Conservation (phyloP, 2,329 filamentous ascomycete species). For the Incumbomyces delicatus region DNA sequence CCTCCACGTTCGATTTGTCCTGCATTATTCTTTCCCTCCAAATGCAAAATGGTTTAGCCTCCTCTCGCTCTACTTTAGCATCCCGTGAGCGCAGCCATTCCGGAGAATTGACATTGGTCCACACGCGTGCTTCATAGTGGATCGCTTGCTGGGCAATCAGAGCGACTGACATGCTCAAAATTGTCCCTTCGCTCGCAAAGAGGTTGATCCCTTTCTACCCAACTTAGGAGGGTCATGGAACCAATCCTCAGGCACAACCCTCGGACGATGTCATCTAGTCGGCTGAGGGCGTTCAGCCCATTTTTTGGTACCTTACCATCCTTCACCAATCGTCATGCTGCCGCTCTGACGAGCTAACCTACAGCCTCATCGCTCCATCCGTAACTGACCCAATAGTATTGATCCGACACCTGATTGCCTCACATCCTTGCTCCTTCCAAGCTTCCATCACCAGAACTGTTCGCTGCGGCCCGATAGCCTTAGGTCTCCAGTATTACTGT, state of each 20-base stretch:
- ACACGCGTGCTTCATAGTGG: too few species aligned
- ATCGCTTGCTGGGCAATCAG: not conserved
- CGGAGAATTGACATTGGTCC: too few species aligned
- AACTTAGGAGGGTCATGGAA: not conserved
- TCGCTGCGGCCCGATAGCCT: constrained; percentile 1
- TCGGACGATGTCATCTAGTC: constrained; percentile 1
- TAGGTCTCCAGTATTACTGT: constrained; percentile 7
- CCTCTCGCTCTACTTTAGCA: too few species aligned
- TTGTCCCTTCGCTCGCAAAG: not conserved
- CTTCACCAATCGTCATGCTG: constrained; percentile 1
- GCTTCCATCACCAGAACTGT: not conserved
- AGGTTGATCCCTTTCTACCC: not conserved
- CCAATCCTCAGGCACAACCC: constrained; percentile 3
- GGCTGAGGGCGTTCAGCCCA: not conserved
- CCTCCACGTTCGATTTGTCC: too few species aligned
- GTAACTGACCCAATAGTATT: not conserved
- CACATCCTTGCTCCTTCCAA: not conserved
- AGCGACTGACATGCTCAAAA: not conserved
- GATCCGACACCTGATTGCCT: not conserved
- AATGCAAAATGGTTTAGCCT: too few species aligned
- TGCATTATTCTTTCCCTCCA: too few species aligned
- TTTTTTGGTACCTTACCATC: not conserved
- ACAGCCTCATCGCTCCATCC: not conserved
- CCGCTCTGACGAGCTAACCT: not conserved
- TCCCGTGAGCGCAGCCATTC: too few species aligned